phyloP scores from a whole-genome alignment of 495 filamentous ascomycete genomes.

The Hypoxylon intermedium region DNA sequence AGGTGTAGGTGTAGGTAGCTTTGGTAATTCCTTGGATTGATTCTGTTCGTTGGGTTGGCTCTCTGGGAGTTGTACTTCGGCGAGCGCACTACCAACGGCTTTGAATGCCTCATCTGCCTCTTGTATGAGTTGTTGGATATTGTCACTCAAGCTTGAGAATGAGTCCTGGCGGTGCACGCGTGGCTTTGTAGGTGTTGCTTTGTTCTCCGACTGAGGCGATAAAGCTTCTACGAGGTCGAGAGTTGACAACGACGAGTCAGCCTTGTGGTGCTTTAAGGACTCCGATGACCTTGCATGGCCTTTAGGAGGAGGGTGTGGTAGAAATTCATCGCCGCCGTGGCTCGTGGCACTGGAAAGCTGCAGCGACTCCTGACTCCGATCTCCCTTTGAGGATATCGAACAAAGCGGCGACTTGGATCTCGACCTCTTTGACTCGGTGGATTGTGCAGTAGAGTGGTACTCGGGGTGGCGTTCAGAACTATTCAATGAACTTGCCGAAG shows the following conservation, averaged over 20 bases:
- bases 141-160: conserved; percentile 31
- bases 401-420: conserved; percentile 42
- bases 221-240: conserved; percentile 39
- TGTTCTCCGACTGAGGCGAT: conserved; percentile 30
- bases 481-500: conserved; percentile 58
- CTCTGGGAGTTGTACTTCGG: conserved; percentile 40
- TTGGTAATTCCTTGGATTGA: conserved; percentile 20
- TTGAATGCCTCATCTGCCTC: conserved; percentile 56
- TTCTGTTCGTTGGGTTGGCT: not conserved
- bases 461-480: conserved; percentile 48
- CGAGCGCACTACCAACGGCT: conserved; percentile 43
- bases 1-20: conserved; percentile 30
- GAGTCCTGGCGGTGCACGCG: conserved; percentile 22
- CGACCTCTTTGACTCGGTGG: conserved; percentile 36
- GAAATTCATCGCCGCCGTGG: conserved; percentile 31
- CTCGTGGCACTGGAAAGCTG: conserved; percentile 36
- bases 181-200: conserved; percentile 35
- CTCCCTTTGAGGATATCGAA: conserved; percentile 39
- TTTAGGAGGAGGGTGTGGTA: conserved; percentile 22
- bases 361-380: conserved; percentile 31
- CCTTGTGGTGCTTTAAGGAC: conserved; percentile 8
- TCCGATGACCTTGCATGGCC: conserved; percentile 20
- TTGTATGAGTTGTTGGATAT: conserved; percentile 53
- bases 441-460: conserved; percentile 18
- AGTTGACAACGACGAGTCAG: conserved; percentile 24